phyloP scores from a whole-genome alignment of 73 alveolate genomes.

The Paramecium octaurelia region DNA sequence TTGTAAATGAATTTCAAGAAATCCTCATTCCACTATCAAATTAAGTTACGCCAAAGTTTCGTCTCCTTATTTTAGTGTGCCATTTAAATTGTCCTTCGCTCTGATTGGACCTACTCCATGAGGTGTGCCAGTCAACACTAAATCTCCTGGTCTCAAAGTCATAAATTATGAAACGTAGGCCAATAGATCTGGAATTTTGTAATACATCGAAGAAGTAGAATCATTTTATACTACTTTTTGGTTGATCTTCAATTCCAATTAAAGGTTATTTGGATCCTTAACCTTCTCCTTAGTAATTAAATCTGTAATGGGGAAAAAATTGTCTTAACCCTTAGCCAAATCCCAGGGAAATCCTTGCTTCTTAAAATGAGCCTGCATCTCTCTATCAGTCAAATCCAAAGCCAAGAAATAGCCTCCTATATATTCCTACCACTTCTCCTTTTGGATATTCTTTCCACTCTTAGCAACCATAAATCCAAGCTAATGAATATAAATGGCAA shows the following conservation, averaged over 20 bases:
- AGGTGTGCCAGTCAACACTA: slow-evolving; percentile 89
- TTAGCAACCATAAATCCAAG: slow-evolving; percentile 78
- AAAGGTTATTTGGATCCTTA: slow-evolving; percentile 72
- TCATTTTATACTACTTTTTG: slow-evolving; percentile 62
- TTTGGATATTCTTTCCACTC: slow-evolving; percentile 65
- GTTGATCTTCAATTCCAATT: slow-evolving; percentile 61
- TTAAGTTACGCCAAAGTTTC: background rate
- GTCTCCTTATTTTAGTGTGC: background rate
- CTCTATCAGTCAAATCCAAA: slow-evolving; percentile 80
- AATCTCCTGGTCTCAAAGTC: slow-evolving; percentile 86
- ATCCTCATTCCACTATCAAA: background rate
- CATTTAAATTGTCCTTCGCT: slow-evolving; percentile 62
- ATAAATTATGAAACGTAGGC: slow-evolving; percentile 60
- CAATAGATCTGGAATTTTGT: slow-evolving; percentile 64
- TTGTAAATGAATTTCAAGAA: background rate
- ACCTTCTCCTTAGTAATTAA: slow-evolving; percentile 62
- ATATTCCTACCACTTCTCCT: slow-evolving; percentile 70
- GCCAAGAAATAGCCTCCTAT: slow-evolving; percentile 82
- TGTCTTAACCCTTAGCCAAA: slow-evolving; percentile 77
- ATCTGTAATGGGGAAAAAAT: slow-evolving; percentile 75
- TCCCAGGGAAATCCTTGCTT: slow-evolving; percentile 81
- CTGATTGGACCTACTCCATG: slow-evolving; percentile 85
- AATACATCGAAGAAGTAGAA: slow-evolving; percentile 70
- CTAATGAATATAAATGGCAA: background rate
- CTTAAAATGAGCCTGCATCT: slow-evolving; percentile 68